Conservation (phyloP, 2,329 filamentous ascomycete genomes). For the Pseudogymnoascus sp. region DNA sequence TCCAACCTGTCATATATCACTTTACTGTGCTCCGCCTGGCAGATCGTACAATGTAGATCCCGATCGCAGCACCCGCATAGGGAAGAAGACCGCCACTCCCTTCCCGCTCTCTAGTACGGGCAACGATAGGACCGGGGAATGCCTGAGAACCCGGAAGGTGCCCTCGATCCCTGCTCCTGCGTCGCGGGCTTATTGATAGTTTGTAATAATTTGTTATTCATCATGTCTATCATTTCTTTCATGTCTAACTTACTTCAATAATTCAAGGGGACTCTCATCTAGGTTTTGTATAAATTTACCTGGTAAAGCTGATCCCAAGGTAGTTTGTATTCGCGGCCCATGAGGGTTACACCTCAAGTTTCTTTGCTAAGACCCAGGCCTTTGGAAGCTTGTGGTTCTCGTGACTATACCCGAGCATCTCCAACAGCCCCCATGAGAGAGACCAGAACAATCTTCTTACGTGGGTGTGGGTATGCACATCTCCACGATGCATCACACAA, state of each 20-base stretch:
- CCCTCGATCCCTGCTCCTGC: background rate
- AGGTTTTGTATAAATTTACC: background rate
- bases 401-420: background rate
- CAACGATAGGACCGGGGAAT: background rate
- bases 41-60: background rate
- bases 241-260: background rate
- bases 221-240: background rate
- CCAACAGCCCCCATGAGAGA: background rate
- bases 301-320: background rate
- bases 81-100: background rate
- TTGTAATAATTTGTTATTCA: background rate
- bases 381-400: background rate
- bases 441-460: background rate
- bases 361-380: background rate
- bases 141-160: background rate
- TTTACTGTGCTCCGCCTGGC: background rate
- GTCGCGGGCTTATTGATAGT: background rate
- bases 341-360: background rate
- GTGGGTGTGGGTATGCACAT: background rate
- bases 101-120: background rate
- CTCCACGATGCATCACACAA: constrained; percentile 1
- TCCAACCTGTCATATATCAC: background rate
- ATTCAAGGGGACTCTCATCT: background rate
- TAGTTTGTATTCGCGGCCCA: background rate
- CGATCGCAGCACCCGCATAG: background rate